phyloP scores from a whole-genome alignment of 495 filamentous ascomycete genomes.

The Pseudevernia furfuracea region DNA sequence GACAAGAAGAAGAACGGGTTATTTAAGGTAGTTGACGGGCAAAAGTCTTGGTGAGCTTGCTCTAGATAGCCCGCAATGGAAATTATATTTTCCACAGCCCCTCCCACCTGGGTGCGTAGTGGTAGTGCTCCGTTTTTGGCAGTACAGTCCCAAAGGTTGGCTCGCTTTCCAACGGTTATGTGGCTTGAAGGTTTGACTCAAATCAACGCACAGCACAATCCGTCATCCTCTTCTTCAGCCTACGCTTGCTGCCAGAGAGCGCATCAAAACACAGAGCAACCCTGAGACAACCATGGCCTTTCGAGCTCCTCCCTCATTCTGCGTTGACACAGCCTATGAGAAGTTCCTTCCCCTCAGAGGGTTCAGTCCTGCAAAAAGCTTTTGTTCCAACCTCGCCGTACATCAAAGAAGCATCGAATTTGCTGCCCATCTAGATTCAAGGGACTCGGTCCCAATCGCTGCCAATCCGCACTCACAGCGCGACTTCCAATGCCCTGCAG shows the following conservation, averaged over 20 bases:
- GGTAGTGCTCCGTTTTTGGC: too few relatives aligned
- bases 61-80: not conserved
- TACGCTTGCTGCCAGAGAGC: not conserved
- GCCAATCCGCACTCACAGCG: not conserved
- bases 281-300: not conserved
- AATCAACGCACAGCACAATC: not conserved
- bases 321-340: not conserved
- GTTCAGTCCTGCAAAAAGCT: not conserved
- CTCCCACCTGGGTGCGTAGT: not conserved
- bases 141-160: too few relatives aligned
- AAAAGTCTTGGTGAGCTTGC: conserved; percentile 19
- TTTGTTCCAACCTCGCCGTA: not conserved
- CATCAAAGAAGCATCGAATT: not conserved
- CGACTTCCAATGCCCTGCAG: not conserved
- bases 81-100: not conserved
- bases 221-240: not conserved
- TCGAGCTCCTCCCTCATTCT: not conserved
- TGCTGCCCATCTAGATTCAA: not conserved
- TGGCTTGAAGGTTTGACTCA: not conserved
- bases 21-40: conserved; percentile 43
- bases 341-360: not conserved
- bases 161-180: not conserved
- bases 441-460: not conserved
- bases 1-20: conserved; percentile 77
- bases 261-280: not conserved